phyloP scores from a whole-genome alignment of 1,284 basidiomycete species.

The Trichosporon sp. region DNA sequence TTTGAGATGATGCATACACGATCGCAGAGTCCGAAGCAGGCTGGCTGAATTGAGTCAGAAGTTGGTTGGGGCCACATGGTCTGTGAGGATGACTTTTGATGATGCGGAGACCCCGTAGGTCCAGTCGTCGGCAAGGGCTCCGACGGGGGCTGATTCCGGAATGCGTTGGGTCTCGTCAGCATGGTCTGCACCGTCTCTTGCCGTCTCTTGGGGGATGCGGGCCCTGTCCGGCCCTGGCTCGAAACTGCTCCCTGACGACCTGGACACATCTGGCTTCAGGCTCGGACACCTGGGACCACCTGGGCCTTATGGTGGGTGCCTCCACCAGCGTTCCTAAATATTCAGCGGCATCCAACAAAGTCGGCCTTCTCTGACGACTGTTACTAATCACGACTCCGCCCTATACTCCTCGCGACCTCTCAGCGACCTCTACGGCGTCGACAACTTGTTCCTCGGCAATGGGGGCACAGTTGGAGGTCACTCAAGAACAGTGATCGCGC shows the following conservation, averaged over 20 bases:
- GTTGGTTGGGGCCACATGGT: background rate
- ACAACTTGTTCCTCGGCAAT: background rate
- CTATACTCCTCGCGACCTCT: background rate
- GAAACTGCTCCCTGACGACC: background rate
- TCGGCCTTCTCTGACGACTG: slow-evolving; percentile 3
- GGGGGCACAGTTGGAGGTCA: background rate
- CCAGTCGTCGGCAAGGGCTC: background rate
- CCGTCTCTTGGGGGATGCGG: background rate
- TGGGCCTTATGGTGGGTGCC: background rate
- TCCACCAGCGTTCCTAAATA: slow-evolving; percentile 10
- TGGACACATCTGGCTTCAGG: background rate
- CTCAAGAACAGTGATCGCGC: background rate
- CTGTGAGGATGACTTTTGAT: background rate
- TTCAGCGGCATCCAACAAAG: background rate
- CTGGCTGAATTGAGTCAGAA: slow-evolving; percentile 9
- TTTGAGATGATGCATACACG: background rate
- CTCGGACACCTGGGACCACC: background rate
- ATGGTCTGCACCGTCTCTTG: background rate
- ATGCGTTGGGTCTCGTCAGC: background rate
- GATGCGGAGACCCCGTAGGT: slow-evolving; percentile 2
- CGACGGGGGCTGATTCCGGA: background rate
- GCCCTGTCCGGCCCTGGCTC: background rate
- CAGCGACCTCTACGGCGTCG: background rate
- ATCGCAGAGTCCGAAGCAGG: background rate
- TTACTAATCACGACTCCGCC: background rate